Evolutionary conservation across 495 filamentous ascomycete species (phyloP).

Genomic region (Podospora australis): DNA sequence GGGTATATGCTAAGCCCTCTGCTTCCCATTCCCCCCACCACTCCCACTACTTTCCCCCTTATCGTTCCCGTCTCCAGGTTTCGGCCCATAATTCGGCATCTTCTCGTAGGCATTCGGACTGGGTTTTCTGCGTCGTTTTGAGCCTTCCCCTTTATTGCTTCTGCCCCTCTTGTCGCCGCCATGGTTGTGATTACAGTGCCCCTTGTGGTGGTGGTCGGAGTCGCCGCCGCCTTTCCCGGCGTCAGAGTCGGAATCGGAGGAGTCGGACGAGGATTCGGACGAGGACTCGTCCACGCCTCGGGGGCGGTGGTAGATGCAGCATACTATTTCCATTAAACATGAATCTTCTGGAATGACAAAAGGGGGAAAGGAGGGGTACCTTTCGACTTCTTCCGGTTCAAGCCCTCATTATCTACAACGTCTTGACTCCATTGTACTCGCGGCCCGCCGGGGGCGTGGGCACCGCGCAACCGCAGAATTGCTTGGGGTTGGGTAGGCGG

Average conservation of each 20-base stretch:
- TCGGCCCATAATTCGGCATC: slow-evolving; percentile 55
- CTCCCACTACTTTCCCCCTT: slow-evolving; percentile 9
- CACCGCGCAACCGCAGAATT: slow-evolving; percentile 43
- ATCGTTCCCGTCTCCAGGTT: slow-evolving; percentile 23
- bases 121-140: slow-evolving; percentile 50
- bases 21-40: slow-evolving; percentile 1
- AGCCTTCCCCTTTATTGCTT: slow-evolving; percentile 19
- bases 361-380: slow-evolving; percentile 42
- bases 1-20: background rate
- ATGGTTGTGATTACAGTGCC: slow-evolving; percentile 30
- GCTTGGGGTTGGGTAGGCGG: slow-evolving; percentile 26
- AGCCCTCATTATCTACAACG: slow-evolving; percentile 92
- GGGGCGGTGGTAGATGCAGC: slow-evolving; percentile 94
- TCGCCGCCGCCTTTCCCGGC: slow-evolving; percentile 20
- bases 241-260: slow-evolving; percentile 40
- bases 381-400: slow-evolving; percentile 92
- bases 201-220: slow-evolving; percentile 13
- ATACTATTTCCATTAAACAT: slow-evolving; percentile 52
- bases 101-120: slow-evolving; percentile 96
- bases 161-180: slow-evolving; percentile 24
- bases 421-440: slow-evolving; percentile 87
- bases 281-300: slow-evolving; percentile 78
- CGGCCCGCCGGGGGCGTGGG: slow-evolving; percentile 31
- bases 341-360: background rate
- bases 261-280: slow-evolving; percentile 50